Conservation (phyloP, 441 rosid genomes). For the Gossypium davidsonii region DNA sequence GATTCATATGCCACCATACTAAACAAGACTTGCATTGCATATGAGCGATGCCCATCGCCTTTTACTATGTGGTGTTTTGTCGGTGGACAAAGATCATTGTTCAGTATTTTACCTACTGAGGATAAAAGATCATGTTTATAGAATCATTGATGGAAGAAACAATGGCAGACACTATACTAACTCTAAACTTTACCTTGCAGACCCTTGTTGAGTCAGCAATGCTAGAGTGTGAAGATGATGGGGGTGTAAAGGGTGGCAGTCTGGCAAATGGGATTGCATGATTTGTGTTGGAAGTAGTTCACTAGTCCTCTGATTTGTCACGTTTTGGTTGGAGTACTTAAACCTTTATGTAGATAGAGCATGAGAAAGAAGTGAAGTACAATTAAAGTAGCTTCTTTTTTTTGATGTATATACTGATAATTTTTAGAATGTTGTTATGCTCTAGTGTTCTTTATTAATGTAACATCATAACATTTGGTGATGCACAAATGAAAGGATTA, state of each 20-base stretch:
- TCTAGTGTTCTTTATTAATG: background rate
- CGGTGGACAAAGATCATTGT: background rate
- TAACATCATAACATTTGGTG: background rate
- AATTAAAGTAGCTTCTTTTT: background rate
- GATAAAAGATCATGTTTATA: background rate
- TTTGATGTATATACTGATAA: background rate
- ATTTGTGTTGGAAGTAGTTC: background rate
- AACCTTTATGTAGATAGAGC: background rate
- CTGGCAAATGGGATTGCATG: slow-evolving; percentile 22
- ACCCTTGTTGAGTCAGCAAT: slow-evolving; percentile 40
- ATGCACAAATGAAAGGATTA: background rate
- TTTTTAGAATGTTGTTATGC: background rate
- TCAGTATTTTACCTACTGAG: background rate
- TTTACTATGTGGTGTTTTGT: background rate
- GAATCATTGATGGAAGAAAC: background rate
- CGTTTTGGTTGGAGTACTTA: background rate
- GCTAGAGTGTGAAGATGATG: slow-evolving; percentile 31
- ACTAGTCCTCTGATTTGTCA: background rate
- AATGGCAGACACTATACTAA: background rate
- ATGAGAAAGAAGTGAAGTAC: background rate
- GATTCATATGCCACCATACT: background rate
- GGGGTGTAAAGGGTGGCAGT: slow-evolving; percentile 26
- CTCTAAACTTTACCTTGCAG: slow-evolving; percentile 29
- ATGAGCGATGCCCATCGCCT: background rate
- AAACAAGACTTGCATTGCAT: background rate